Percentiles rank a stretch among this genome's conserved stretches.
Conservation (phyloP, 768 basidiomycete genomes). For the Pisolithus sp. region DNA sequence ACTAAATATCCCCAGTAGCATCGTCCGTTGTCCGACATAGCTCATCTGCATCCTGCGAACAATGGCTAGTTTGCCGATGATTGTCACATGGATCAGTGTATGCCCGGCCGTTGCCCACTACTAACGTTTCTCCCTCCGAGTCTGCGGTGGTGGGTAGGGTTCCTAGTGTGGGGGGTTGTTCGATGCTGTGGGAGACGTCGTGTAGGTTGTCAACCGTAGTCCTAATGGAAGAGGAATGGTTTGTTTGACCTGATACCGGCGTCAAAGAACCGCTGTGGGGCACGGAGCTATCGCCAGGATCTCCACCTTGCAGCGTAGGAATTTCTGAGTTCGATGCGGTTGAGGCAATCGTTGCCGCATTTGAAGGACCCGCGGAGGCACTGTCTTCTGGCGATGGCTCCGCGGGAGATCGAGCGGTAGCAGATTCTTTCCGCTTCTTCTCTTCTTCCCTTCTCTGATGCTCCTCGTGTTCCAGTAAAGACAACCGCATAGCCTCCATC, state of each 20-base stretch:
- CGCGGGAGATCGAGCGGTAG: conserved; percentile 30
- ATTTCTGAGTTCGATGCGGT: conserved; percentile 1
- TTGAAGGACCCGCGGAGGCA: background rate
- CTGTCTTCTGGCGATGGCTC: conserved; percentile 12
- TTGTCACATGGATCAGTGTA: conserved; percentile 4
- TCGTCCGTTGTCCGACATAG: background rate
- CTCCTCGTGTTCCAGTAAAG: conserved; percentile 90
- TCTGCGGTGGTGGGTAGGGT: conserved; percentile 15
- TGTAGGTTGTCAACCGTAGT: conserved; percentile 22
- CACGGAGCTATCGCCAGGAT: conserved; percentile 5
- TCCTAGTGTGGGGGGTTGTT: conserved; percentile 12
- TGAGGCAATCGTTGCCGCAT: conserved; percentile 4
- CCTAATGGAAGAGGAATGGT: conserved; percentile 22
- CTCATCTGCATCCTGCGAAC: background rate
- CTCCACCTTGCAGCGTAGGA: conserved; percentile 9
- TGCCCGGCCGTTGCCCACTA: conserved; percentile 8
- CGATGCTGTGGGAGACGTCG: conserved; percentile 23
- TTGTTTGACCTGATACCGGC: conserved; percentile 31
- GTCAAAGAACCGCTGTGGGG: conserved; percentile 23
- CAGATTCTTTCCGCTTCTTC: conserved; percentile 48
- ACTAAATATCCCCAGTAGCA: conserved; percentile 6
- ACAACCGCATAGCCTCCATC: conserved; percentile 98
- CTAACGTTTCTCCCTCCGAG: background rate
- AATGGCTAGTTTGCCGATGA: conserved; percentile 6
- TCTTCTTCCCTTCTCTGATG: conserved; percentile 77